phyloP scores from a whole-genome alignment of 2,329 filamentous ascomycete species.

The Fusarium proliferatum region DNA sequence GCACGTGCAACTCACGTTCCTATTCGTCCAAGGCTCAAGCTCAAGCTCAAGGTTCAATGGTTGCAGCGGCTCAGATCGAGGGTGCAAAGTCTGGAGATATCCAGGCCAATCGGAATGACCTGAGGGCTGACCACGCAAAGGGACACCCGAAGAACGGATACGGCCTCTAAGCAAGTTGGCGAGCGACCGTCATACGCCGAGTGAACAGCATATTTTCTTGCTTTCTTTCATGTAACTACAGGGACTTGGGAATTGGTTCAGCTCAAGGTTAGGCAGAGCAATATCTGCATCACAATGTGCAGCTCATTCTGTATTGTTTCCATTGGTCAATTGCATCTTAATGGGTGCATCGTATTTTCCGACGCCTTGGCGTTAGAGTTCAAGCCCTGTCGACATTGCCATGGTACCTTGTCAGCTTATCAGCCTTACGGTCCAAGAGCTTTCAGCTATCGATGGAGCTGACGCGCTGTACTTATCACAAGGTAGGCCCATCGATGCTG shows the following conservation, averaged over 20 bases:
- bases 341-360: slow-evolving; percentile 19
- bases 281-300: neutral
- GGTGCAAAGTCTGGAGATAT: neutral
- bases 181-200: neutral
- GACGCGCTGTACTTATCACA: fast-evolving
- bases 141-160: neutral
- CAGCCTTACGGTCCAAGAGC: neutral
- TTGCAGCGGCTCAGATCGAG: neutral
- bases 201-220: neutral
- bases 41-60: slow-evolving; percentile 6
- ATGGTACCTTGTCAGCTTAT: neutral
- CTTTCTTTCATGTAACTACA: too few species aligned
- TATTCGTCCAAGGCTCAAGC: neutral
- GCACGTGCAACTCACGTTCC: neutral
- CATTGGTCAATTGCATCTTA: neutral
- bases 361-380: slow-evolving; percentile 14
- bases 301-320: neutral
- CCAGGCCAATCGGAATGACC: neutral
- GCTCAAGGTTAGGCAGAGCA: neutral
- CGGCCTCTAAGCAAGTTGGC: neutral
- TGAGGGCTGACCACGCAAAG: neutral
- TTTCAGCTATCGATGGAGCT: neutral
- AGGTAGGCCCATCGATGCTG: too few species aligned
- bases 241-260: too few species aligned
- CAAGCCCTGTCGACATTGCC: neutral